Evolutionary conservation across 2,329 filamentous ascomycete genomes (phyloP), one percentile per base, ranked within the genome.

Genomic region (Bisporella sp.): DNA sequence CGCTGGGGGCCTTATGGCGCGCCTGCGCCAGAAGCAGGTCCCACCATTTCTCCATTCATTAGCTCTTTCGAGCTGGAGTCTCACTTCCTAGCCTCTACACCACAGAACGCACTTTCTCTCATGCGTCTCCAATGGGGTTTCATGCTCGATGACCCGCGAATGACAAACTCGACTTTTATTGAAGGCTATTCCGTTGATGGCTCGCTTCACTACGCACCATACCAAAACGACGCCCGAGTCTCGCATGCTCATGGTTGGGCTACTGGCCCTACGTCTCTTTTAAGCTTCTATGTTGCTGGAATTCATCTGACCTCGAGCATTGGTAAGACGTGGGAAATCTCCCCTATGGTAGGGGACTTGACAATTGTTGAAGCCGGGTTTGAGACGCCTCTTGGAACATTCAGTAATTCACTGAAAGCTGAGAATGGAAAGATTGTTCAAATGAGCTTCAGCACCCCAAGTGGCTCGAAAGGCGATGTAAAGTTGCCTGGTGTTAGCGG

Each of bases 121-220:
- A 74, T 82, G 37, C 73, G 76, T 5, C 65, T 67, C 8, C 71
- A 69, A 52, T 83, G 79, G 79, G 79, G 78, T 7, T 81, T 77
- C 75, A 81, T 82, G 59, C 64, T 79, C 13, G 67, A 73, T 52
- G 32, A 61, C 54, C 41, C 62, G 65, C 51, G 69, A 5, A 67
- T 68, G 62, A 70, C 68, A 5, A 67, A 64, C 3, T 59, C 54
- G 9, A 69, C 68, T 1, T 60, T 70, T n/a, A 60, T 66, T 2
- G 68, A 70, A 49, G 68, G 68, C 6, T 62, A 65, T 41, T 57
- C 59, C 1, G 58, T 64, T 12, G 65, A 68, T 47, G 68, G 68
- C 0, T 57, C 52, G 5, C 51, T 70, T 9, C 62, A 66, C 37
- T 71, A 70, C 46, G 52, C 62, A 1, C 66, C 64, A 1, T 70